Percentiles rank a stretch among this genome's conserved stretches.
phyloP scores from a whole-genome alignment of 2,329 filamentous ascomycete species.

The Epichloe elymi region DNA sequence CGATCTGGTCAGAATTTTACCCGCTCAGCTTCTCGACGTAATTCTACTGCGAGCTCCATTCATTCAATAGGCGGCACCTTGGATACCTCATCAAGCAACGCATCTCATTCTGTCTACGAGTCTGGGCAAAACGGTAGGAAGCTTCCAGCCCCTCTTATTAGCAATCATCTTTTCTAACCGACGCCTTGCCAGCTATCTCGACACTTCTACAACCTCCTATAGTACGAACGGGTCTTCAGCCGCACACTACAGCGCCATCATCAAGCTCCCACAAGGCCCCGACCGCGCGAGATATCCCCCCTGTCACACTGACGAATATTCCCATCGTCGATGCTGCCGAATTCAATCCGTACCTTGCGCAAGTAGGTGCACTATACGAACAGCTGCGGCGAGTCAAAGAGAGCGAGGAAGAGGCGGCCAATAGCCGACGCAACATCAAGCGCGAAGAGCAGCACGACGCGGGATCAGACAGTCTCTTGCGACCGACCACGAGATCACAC shows the following conservation, averaged over 20 bases:
- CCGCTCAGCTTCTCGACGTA: constrained; percentile 47
- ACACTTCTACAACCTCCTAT: constrained; percentile 87
- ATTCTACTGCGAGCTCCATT: constrained; percentile 77
- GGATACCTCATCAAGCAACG: constrained; percentile 50
- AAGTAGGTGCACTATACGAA: constrained; percentile 80
- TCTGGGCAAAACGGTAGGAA: constrained; percentile 66
- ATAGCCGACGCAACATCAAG: constrained; percentile 25
- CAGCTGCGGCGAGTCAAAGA: constrained; percentile 76
- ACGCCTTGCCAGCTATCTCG: constrained; percentile 55
- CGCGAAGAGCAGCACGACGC: constrained; percentile 29
- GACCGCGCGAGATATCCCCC: constrained; percentile 85
- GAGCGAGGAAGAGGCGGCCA: constrained; percentile 50
- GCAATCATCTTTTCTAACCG: not conserved
- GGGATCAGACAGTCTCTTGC: constrained; percentile 31
- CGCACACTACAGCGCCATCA: constrained; percentile 57
- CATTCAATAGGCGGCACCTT: constrained; percentile 76
- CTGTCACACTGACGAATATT: constrained; percentile 82
- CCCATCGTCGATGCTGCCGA: constrained; percentile 64
- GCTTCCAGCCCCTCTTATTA: not conserved
- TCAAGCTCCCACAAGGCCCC: constrained; percentile 70
- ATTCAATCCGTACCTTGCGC: constrained; percentile 72
- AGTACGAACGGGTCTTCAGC: constrained; percentile 71
- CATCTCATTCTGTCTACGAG: constrained; percentile 48
- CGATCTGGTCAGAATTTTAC: constrained; percentile 33
- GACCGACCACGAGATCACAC: constrained; percentile 23